phyloP scores from a whole-genome alignment of 2,329 filamentous ascomycete genomes.

The Aspergillus neotritici region DNA sequence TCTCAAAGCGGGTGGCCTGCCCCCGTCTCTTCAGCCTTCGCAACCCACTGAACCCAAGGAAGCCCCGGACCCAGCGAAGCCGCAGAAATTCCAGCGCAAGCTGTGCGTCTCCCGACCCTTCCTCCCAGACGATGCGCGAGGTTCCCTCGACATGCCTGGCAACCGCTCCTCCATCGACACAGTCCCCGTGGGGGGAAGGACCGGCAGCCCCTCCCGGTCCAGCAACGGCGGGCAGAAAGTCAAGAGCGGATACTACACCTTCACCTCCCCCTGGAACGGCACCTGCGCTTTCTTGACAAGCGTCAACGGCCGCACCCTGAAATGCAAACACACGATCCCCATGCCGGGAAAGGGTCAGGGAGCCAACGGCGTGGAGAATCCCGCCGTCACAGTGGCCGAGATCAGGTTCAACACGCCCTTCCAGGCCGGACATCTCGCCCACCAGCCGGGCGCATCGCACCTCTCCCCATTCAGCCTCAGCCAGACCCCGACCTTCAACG shows the following conservation, averaged over 20 bases:
- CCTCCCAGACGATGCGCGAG: constrained; percentile 14
- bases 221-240: constrained; percentile 18
- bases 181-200: neutral
- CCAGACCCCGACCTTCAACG: constrained; percentile 13
- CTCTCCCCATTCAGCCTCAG: constrained; percentile 19
- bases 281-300: constrained; percentile 80
- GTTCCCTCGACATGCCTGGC: constrained; percentile 14
- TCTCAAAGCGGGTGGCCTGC: constrained; percentile 8
- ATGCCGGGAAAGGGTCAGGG: constrained; percentile 23
- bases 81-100: constrained; percentile 29
- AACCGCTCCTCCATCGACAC: constrained; percentile 16
- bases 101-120: constrained; percentile 28
- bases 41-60: constrained; percentile 3
- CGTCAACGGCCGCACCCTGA: constrained; percentile 65
- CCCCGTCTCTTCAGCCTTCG: constrained; percentile 7
- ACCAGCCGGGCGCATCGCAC: constrained; percentile 19
- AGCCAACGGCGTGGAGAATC: constrained; percentile 13
- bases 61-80: constrained; percentile 14
- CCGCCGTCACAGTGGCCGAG: constrained; percentile 63
- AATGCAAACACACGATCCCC: constrained; percentile 65
- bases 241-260: constrained; percentile 57
- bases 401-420: constrained; percentile 82
- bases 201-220: constrained; percentile 11
- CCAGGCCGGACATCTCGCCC: constrained; percentile 32
- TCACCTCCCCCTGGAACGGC: constrained; percentile 80